Evolutionary conservation across 495 filamentous ascomycete species (phyloP).

Genomic region (Massariosphaeria phaeospora): DNA sequence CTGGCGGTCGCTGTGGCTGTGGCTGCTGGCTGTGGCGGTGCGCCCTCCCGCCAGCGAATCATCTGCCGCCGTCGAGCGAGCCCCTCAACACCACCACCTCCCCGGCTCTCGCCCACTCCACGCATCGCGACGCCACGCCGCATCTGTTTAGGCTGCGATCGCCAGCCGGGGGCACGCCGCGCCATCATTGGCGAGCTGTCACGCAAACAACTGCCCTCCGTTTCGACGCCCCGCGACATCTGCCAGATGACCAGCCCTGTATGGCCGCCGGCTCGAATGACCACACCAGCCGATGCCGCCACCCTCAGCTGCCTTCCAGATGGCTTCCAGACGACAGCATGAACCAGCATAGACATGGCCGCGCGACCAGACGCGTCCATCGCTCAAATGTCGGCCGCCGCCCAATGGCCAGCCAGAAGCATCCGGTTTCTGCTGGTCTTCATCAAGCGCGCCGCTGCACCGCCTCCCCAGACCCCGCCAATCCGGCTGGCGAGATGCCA

Average conservation of each 20-base stretch:
- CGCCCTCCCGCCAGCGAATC: neutral
- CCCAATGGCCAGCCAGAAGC: neutral
- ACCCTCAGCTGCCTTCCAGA: neutral
- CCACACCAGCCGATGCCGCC: neutral
- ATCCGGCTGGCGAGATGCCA: conserved; percentile 7
- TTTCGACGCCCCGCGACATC: conserved; percentile 9
- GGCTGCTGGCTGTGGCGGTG: neutral
- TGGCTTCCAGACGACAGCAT: neutral
- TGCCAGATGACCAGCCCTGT: conserved; percentile 4
- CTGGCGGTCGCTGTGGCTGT: neutral
- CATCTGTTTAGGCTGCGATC: neutral
- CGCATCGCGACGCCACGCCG: neutral
- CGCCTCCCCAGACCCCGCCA: conserved; percentile 4
- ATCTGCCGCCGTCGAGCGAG: no score
- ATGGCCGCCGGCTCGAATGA: conserved; percentile 5
- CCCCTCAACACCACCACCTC: no score
- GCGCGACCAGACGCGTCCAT: neutral
- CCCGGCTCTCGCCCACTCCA: no score
- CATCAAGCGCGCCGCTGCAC: conserved; percentile 16
- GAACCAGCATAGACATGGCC: conserved; percentile 4
- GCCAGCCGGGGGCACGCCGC: neutral
- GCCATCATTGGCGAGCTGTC: conserved; percentile 5
- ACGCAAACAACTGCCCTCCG: conserved; percentile 2
- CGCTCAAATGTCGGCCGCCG: no score
- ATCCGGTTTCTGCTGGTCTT: neutral